These are phyloP conservation scores for Fusarium napiforme DNA, from an alignment of 2,329 filamentous ascomycete genomes.

Conservation along the genomic window DNA sequence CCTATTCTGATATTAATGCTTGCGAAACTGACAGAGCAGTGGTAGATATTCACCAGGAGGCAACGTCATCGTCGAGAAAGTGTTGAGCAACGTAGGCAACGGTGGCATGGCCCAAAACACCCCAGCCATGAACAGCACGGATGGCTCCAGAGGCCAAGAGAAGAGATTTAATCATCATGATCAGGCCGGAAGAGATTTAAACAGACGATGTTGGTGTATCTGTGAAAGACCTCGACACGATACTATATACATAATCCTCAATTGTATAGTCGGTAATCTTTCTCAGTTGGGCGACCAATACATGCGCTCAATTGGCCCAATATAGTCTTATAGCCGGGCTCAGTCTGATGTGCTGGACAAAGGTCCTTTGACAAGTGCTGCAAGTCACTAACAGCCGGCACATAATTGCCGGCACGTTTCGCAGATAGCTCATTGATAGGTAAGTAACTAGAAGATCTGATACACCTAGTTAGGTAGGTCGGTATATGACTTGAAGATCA, in stretches of 20 bases:
- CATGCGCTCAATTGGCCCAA: neutral
- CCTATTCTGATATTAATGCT: neutral
- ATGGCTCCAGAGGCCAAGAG: neutral
- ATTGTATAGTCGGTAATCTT: neutral
- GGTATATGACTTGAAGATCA: neutral
- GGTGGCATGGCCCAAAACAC: neutral
- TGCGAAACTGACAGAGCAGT: rapidly evolving
- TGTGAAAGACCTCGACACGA: neutral
- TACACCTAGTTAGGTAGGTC: neutral
- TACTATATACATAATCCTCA: neutral
- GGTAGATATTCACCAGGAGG: neutral
- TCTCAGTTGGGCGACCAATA: neutral
- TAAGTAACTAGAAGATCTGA: neutral
- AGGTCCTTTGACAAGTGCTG: neutral
- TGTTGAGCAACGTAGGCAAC: constrained; percentile 7
- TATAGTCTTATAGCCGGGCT: neutral
- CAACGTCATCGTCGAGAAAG: constrained; percentile 1
- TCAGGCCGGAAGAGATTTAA: rapidly evolving
- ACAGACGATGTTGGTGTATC: rapidly evolving
- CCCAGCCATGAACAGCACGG: constrained; percentile 1
- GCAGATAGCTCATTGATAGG: neutral
- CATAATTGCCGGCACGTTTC: neutral
- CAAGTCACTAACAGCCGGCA: neutral
- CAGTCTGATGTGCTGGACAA: neutral
- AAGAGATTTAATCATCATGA: neutral